Base-by-base conservation (phyloP, 2,329 filamentous ascomycete genomes). In the Exophiala sp. region DNA sequence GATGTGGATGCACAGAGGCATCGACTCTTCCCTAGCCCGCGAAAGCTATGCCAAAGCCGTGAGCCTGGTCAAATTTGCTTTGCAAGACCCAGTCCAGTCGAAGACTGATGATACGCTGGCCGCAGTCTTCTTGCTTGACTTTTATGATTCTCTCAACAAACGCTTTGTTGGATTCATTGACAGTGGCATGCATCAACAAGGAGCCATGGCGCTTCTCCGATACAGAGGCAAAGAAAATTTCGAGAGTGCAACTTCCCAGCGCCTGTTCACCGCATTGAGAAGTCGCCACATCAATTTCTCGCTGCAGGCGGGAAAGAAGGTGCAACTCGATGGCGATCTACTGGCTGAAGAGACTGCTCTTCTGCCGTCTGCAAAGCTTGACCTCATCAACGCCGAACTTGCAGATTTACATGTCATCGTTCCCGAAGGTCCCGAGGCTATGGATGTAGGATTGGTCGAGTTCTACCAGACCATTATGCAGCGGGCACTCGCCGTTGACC, bases 121-220 rank as follows among this genome's bases (percentile, higher is more conserved):
- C 14, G 50, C 58, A 3, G 55, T 60, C 2, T 60, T 58, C 49
- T 52, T 60, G 52, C 52, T 60, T 32, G 58, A 60, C 20, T 60
- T 60, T 20, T 58, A 60, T 29, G 54, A 60, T 24, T 54, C 50
- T 14, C 58, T 60, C 16, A 52, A 51, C 41, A 52, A 52, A 10
- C 58, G 58, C 7, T 60, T 57, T 32, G 49, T 51, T 3, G 43
- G 54, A 8, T 54, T 58, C 16, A 33, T 54, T 9, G 57, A 59
- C 48, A 54, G 34, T 10, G 58, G 55, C 11, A 51, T 49, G 24
- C 58, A 60, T 33, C 58, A 58, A 29, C 48, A 58, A 54, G 58
- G 54, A 24, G 58, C 51, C 5, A 44, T 60, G n/a, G 58, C 58
- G 10, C 24, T 60, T 24, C 42, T 58, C 5, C 56, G 50, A 29